phyloP scores from a whole-genome alignment of 768 basidiomycete species.

The Astraeus odoratus region DNA sequence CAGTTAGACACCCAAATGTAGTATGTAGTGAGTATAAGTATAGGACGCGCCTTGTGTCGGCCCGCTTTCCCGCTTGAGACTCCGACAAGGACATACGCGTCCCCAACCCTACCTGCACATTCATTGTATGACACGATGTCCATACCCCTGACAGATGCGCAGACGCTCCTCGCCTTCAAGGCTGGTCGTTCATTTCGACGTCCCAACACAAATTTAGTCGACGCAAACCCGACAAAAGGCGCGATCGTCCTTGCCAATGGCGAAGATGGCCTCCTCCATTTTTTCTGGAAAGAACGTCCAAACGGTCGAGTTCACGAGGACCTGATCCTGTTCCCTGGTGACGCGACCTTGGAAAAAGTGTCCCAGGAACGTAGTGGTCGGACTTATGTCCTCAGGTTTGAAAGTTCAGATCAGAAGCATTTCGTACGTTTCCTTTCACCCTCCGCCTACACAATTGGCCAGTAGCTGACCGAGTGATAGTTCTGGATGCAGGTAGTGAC shows the following conservation, averaged over 20 bases:
- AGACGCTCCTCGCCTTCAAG: constrained; percentile 42
- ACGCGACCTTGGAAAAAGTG: constrained; percentile 77
- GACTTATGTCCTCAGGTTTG: constrained; percentile 86
- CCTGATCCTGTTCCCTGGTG: constrained; percentile 79
- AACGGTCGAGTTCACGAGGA: constrained; percentile 66
- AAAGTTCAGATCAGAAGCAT: constrained; percentile 81
- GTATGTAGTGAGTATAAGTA: no score
- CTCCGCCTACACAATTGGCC: not conserved
- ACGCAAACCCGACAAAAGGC: constrained; percentile 64
- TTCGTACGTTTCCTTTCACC: constrained; percentile 56
- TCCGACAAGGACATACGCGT: no score
- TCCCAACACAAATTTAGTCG: constrained; percentile 59
- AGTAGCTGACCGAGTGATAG: constrained; percentile 31
- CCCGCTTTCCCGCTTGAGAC: no score
- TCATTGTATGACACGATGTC: no score
- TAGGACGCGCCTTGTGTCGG: no score
- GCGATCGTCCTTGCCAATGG: constrained; percentile 61
- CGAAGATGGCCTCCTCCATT: constrained; percentile 73
- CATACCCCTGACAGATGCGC: constrained; percentile 20
- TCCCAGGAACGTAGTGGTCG: constrained; percentile 57
- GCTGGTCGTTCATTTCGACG: constrained; percentile 74
- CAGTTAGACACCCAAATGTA: no score
- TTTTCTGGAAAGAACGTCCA: constrained; percentile 71
- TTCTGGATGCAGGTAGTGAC: constrained; percentile 84
- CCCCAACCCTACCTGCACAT: no score